Percentiles rank a stretch among this genome's conserved stretches.
phyloP scores from a whole-genome alignment of 108 stramenopile species.

The Mediolabrus comicus region DNA sequence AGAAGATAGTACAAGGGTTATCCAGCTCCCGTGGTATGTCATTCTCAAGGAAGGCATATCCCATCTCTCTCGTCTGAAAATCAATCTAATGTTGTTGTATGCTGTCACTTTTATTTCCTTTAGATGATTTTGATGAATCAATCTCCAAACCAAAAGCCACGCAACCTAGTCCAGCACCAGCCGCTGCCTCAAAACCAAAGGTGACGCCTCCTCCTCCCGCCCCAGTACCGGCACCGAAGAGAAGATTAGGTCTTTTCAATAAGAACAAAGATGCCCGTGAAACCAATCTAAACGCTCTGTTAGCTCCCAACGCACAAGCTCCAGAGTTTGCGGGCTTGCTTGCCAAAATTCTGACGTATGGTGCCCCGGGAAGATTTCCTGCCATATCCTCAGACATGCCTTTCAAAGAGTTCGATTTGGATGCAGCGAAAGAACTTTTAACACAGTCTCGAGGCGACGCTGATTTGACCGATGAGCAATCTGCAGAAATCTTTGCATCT shows the following conservation, averaged over 20 bases:
- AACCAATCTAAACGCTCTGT: conserved; percentile 59
- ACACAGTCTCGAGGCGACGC: conserved; percentile 39
- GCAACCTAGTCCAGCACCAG: conserved; percentile 1
- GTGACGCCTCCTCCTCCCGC: conserved; percentile 9
- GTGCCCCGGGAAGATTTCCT: conserved; percentile 87
- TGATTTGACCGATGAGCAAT: conserved; percentile 61
- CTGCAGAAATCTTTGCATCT: conserved; percentile 83
- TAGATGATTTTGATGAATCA: background rate
- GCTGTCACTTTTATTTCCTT: background rate
- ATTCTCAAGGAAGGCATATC: background rate
- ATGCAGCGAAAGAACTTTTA: conserved; percentile 59
- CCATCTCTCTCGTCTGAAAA: background rate
- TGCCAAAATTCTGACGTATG: conserved; percentile 80
- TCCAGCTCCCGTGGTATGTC: background rate
- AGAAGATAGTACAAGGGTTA: conserved; percentile 5
- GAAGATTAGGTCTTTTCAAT: conserved; percentile 58
- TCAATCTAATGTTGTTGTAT: background rate
- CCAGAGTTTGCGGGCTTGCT: conserved; percentile 72
- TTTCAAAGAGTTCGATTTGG: conserved; percentile 64
- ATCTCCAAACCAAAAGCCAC: conserved; percentile 12
- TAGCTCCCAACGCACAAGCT: conserved; percentile 52
- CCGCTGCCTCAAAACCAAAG: conserved; percentile 7
- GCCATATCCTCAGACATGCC: conserved; percentile 59
- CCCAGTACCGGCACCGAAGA: conserved; percentile 55
- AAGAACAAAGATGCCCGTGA: conserved; percentile 65